A percentile compares a stretch with the other conserved stretches of the same genome.
Conservation (phyloP, 805 yeast species). For the Candida chauliodis region DNA sequence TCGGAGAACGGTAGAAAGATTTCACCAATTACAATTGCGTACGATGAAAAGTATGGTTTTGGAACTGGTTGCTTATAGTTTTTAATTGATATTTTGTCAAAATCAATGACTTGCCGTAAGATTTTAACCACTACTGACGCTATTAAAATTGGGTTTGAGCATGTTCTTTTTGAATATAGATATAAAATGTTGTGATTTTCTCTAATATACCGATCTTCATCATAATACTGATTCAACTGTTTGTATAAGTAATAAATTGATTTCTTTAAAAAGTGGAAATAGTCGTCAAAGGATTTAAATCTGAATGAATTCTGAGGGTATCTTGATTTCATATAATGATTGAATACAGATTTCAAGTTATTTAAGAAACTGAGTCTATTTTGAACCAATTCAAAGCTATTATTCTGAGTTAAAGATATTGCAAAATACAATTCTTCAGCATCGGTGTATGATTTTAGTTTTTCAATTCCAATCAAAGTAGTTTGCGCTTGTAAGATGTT, state of each 20-base stretch:
- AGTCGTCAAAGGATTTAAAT: background rate
- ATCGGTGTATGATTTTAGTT: background rate
- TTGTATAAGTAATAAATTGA: background rate
- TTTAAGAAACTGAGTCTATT: background rate
- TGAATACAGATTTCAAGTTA: background rate
- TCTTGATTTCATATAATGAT: background rate
- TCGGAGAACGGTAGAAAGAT: background rate
- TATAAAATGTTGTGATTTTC: slow-evolving; percentile 19
- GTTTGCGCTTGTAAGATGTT: slow-evolving; percentile 16
- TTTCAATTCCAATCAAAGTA: slow-evolving; percentile 13
- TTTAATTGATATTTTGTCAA: background rate
- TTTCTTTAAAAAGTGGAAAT: background rate
- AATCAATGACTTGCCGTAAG: background rate
- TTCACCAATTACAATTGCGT: background rate
- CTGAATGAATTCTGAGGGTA: background rate
- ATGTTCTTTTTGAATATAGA: slow-evolving; percentile 15
- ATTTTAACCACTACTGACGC: background rate
- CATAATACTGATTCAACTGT: background rate
- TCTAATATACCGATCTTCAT: background rate
- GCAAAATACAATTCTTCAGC: slow-evolving; percentile 5
- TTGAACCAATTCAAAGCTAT: slow-evolving; percentile 2
- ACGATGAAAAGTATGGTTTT: background rate
- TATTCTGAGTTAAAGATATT: slow-evolving; percentile 1
- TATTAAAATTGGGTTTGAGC: slow-evolving; percentile 1
- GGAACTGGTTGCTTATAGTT: background rate